Evolutionary conservation across 345 rosid species (phyloP).

Genomic region (Raphanus raphanistrum): DNA sequence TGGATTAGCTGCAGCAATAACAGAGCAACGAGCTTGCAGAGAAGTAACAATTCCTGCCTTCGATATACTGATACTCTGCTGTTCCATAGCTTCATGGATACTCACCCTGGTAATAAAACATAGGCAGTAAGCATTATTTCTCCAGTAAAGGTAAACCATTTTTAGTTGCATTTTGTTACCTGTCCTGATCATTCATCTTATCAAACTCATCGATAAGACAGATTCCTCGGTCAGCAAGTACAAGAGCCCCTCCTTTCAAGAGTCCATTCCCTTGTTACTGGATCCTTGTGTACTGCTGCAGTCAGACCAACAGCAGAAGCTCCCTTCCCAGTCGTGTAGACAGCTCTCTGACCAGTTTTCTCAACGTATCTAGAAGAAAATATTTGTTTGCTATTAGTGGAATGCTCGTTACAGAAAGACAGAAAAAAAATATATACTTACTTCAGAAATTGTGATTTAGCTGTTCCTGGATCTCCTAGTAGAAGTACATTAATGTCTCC

Average conservation of each 20-base stretch:
- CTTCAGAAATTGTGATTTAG: conserved; percentile 97
- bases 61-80: conserved; percentile 97
- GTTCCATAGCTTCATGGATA: conserved; percentile 99
- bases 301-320: conserved; percentile 99
- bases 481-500: conserved; percentile 96
- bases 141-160: background rate
- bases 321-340: conserved; percentile 97
- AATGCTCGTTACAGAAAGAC: background rate
- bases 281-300: conserved; percentile 99
- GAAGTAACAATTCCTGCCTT: conserved; percentile 98
- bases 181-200: conserved; percentile 99
- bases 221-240: conserved; percentile 92
- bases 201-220: conserved; percentile 99
- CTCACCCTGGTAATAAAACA: conserved; percentile 68
- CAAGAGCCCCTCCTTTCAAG: conserved; percentile 99
- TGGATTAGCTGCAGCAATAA: conserved; percentile 98
- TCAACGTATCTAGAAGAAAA: conserved; percentile 70
- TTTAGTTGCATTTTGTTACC: conserved; percentile 45
- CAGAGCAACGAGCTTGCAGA: conserved; percentile 98
- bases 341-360: conserved; percentile 99
- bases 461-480: conserved; percentile 97
- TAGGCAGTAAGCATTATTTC: background rate
- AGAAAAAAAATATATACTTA: conserved; percentile 40
- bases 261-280: conserved; percentile 98
- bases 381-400: conserved; percentile 7